Evolutionary conservation across 495 filamentous ascomycete species (phyloP), one percentile per base, ranked within the genome.

Genomic region (Paragyromitra xinjiangensis): DNA sequence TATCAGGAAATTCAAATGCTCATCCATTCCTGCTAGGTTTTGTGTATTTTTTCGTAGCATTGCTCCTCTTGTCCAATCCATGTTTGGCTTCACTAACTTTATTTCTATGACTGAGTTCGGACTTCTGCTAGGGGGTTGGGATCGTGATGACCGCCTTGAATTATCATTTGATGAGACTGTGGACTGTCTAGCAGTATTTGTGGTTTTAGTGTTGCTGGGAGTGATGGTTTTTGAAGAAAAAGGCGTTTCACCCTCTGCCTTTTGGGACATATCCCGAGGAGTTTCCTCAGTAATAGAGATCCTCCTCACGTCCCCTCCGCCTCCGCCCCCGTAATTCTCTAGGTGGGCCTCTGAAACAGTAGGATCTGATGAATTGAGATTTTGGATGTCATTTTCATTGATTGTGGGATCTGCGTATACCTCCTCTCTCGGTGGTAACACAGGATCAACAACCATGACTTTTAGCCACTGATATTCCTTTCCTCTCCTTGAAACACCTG

Each of bases 31-130:
- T 7, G 40, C 50, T 7, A 72, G 4, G 16, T 71, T 64, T 11
- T 34, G 67, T n/a, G 50, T 65, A 16, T 76, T 72, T 72, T 72
- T 59, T 26, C 34, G 29, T 19, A 63, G 67, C n/a, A 76, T 72
- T 6, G 58, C 66, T 26, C 73, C 73, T 50, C 73, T 76, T 65
- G 73, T 76, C 73, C 67, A 76, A 55, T 76, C 73, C 56, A 76
- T 72, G 29, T 72, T 72, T 9, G 67, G 48, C 3, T 29, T 71
- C 59, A 12, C 50, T 24, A 42, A 16, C 1, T 9, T 34, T 42
- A n/a, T 24, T 6, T 45, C 61, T 6, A 9, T 0, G 6, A 48
- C 26, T 9, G 19, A 45, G 14, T 39, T 12, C 11, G 68, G 53
- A n/a, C 39, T 71, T 64, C 22, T 72, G 8, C 24, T 66, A n/a